These are phyloP conservation scores for Abrus precatorius DNA, from an alignment of 306 rosid species.

Conservation along the genomic window DNA sequence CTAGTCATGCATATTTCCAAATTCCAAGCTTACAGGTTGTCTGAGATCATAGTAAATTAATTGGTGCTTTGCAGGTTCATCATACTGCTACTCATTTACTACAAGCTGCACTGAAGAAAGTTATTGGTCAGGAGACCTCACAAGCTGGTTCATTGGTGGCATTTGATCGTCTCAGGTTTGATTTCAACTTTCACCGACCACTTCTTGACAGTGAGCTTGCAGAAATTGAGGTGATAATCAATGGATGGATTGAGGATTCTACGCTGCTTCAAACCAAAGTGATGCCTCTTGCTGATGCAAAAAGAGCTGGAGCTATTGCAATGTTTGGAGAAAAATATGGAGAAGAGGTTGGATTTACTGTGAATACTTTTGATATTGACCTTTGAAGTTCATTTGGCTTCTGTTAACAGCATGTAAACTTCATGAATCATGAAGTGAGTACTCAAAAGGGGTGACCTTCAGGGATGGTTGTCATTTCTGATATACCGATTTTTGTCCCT, in stretches of 20 bases:
- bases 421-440: slow-evolving; percentile 21
- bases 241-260: slow-evolving; percentile 84
- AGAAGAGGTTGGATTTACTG: slow-evolving; percentile 73
- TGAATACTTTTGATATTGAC: slow-evolving; percentile 37
- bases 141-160: slow-evolving; percentile 99
- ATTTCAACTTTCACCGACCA: slow-evolving; percentile 90
- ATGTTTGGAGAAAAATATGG: slow-evolving; percentile 99
- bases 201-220: slow-evolving; percentile 73
- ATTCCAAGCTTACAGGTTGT: slow-evolving; percentile 37
- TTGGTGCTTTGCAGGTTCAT: slow-evolving; percentile 77
- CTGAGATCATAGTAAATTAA: slow-evolving; percentile 42
- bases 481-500: not conserved
- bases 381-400: slow-evolving; percentile 33
- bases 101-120: slow-evolving; percentile 88
- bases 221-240: slow-evolving; percentile 79
- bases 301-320: slow-evolving; percentile 91
- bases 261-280: slow-evolving; percentile 82
- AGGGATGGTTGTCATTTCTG: slow-evolving; percentile 36
- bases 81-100: slow-evolving; percentile 97
- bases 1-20: slow-evolving; percentile 32
- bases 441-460: slow-evolving; percentile 29
- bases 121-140: slow-evolving; percentile 90
- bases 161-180: slow-evolving; percentile 95
- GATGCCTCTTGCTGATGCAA: slow-evolving; percentile 89
- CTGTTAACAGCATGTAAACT: slow-evolving; percentile 39